phyloP scores from a whole-genome alignment of 495 filamentous ascomycete genomes.

The Daldinia concentrica region DNA sequence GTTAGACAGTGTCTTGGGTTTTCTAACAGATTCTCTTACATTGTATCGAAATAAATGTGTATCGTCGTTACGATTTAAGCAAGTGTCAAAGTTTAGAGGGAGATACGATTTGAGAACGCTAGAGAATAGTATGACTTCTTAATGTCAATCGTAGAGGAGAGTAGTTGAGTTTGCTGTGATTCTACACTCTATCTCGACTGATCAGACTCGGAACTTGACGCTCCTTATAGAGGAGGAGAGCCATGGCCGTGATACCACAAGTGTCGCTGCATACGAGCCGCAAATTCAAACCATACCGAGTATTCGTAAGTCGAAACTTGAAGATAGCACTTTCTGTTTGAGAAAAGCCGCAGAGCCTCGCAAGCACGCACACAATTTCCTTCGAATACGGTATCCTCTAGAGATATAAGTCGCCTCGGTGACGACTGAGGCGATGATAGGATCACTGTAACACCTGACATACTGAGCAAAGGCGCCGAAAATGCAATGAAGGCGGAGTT shows the following conservation, averaged over 20 bases:
- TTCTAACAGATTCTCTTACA: constrained; percentile 11
- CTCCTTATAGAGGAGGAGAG: constrained; percentile 29
- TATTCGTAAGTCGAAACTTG: neutral
- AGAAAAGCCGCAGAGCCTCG: constrained; percentile 31
- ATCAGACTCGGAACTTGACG: constrained; percentile 3
- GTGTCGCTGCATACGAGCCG: constrained; percentile 1
- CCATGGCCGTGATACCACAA: constrained; percentile 5
- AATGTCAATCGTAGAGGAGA: neutral
- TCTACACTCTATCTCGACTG: constrained; percentile 11
- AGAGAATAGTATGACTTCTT: neutral
- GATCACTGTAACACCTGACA: constrained; percentile 36
- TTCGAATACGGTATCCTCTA: constrained; percentile 8
- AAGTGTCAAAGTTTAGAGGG: neutral
- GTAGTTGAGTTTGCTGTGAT: constrained; percentile 7
- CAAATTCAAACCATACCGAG: constrained; percentile 6
- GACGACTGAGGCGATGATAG: constrained; percentile 37
- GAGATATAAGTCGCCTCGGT: constrained; percentile 26
- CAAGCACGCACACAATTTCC: neutral
- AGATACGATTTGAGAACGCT: neutral
- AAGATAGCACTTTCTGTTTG: constrained; percentile 1
- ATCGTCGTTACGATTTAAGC: neutral
- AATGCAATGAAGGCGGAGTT: constrained; percentile 25
- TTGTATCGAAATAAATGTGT: neutral
- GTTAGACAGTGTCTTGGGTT: neutral
- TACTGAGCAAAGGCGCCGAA: constrained; percentile 9